Base-by-base conservation (phyloP, 768 basidiomycete genomes). In the Podaxis carcinomalis region DNA sequence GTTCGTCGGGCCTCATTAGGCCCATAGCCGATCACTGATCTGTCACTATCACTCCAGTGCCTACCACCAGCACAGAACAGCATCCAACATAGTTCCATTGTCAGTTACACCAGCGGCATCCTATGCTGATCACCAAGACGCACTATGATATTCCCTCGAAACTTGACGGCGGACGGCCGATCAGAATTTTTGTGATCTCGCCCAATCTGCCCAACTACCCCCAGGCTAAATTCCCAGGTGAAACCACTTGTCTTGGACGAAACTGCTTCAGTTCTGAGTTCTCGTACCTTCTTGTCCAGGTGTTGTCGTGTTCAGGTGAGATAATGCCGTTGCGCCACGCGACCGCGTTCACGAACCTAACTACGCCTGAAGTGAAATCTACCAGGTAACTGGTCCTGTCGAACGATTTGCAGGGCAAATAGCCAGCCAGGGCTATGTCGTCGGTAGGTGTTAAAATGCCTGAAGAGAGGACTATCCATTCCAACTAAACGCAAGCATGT, bases 371-470 rank as follows among this genome's bases (percentile, higher is more conserved):
- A 94, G 93, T 68, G 95, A 96, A 76, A 98, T 98, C 57, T 98
- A 97, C 70, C 92, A 93, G 72, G 93, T 95, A 1, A 95, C 93
- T n/a, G 93, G 93, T 0, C 95, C 95, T 37, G 95, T 96, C n/a
- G 94, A 95, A 71, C 85, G 95, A 53, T 93, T 92, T 69, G 90
- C 90, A 0, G 87, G 89, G 13, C 89, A 91, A 74, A 93, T 95
- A 65, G 93, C 92, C 7, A 92, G 89, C 63, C 88, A 93, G 32
- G 92, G 92, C 64, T 92, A 83, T 65, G 83, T 93, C 51, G 90
- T 92, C 10, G 92, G 92, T 90, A 57, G 28, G 87, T 37, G 39
- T 28, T 32, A 37, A 37, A 28, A 27, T 52, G 53, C 37, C 46
- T 23, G 32, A 28, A 21, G 40, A 27, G 19, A 13, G 39, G 37